Percentiles rank a stretch among this genome's conserved stretches.
Evolutionary conservation across 2,329 filamentous ascomycete genomes (phyloP).

Genomic region (Lecanoromycetidae sp.): DNA sequence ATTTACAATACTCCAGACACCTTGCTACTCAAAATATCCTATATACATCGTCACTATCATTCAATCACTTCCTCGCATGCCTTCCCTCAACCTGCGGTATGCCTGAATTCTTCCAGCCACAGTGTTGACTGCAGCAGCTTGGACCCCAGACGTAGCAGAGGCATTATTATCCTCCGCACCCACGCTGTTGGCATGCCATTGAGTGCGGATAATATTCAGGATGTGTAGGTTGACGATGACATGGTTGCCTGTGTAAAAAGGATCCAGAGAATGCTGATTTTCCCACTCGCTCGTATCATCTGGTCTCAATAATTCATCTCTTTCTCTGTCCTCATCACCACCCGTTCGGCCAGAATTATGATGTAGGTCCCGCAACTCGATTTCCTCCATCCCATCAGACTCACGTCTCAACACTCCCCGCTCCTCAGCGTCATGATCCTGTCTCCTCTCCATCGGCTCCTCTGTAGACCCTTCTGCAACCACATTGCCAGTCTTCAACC

Average conservation of each 20-base stretch:
- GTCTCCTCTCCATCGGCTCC: conserved; percentile 21
- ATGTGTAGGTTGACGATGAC: conserved; percentile 7
- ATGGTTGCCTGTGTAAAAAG: conserved; percentile 10
- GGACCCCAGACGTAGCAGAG: conserved; percentile 3
- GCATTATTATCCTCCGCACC: not conserved
- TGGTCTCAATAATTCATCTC: conserved; percentile 1
- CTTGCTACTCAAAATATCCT: not conserved
- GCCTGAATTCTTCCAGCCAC: conserved; percentile 5
- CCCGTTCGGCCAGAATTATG: conserved; percentile 1
- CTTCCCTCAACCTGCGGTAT: conserved; percentile 5
- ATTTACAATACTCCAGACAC: conserved; percentile 1
- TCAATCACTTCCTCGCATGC: conserved; percentile 1
- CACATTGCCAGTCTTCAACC: conserved; percentile 12
- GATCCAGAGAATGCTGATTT: conserved; percentile 10
- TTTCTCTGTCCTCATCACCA: conserved; percentile 6
- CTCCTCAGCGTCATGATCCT: conserved; percentile 50
- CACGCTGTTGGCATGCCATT: not conserved
- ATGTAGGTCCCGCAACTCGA: conserved; percentile 9
- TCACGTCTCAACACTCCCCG: conserved; percentile 32
- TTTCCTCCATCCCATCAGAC: not conserved
- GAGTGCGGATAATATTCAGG: conserved; percentile 5
- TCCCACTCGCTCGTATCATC: not conserved
- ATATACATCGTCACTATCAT: not conserved
- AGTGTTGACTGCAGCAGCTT: conserved; percentile 1
- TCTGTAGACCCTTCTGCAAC: conserved; percentile 20